Evolutionary conservation across 73 alveolate genomes (phyloP), one percentile per base, ranked within the genome.

Genomic region (Symbiodinium pilosum): DNA sequence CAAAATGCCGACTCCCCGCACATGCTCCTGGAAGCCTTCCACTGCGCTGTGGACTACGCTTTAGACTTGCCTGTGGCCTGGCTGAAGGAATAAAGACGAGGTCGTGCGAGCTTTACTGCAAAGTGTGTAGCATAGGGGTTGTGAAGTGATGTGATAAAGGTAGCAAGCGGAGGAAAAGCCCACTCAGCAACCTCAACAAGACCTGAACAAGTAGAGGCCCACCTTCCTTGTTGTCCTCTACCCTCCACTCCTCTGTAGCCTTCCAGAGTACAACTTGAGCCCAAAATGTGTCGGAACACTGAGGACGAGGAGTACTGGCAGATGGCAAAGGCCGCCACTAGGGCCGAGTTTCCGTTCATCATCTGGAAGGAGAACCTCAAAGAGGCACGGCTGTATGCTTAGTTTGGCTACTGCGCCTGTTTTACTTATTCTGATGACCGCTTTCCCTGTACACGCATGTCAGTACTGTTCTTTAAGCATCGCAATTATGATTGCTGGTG

Each of bases 251-350:
- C n/a, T n/a, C n/a, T n/a, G n/a, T n/a, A n/a, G n/a, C n/a, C n/a
- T n/a, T n/a, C 71, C 18, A 4, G n/a, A 54, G 71, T 11, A 11
- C 64, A 30, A 52, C 69, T 52, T 28, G 69, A 52, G 69, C 1
- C 69, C 69, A n/a, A n/a, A n/a, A n/a, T n/a, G n/a, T n/a, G n/a
- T n/a, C n/a, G n/a, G n/a, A n/a, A n/a, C n/a, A n/a, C n/a, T n/a
- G n/a, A 87, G 94, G 97, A 91, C 36, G 89, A 85, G 18, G 89
- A 91, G 88, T 91, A 91, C 40, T 91, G 97, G 97, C 97, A 91
- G 81, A 91, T 91, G 97, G 97, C 97, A 38, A 91, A 91, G 40
- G 97, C 97, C 1, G 97, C 89, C 21, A 91, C 97, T 36, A 43
- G 81, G 77, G 97, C 97, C 54, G 81, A 85, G 71, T 91, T 91